These are phyloP conservation scores for Quillaja saponaria DNA, from an alignment of 306 rosid genomes.

Conservation along the genomic window DNA sequence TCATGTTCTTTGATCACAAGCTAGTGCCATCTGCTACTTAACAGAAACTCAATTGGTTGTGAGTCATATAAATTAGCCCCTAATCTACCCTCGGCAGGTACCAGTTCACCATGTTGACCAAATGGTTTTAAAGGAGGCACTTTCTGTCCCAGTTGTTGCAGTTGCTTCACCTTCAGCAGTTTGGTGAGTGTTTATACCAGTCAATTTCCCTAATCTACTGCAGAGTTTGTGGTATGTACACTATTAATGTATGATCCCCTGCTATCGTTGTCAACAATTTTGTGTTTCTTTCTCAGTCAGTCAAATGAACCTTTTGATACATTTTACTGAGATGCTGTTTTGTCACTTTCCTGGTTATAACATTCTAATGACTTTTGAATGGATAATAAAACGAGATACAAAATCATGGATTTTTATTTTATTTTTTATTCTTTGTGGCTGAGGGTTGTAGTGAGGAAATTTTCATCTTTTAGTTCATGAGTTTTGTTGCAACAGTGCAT, in stretches of 20 bases:
- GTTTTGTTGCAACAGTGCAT: constrained; percentile 61
- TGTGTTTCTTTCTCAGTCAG: neutral
- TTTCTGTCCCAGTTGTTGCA: constrained; percentile 76
- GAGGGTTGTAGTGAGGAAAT: neutral
- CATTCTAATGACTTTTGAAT: too few relatives aligned
- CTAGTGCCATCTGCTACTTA: neutral
- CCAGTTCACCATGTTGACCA: constrained; percentile 74
- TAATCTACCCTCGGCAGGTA: constrained; percentile 51
- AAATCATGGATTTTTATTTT: too few relatives aligned
- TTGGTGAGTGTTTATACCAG: constrained; percentile 42
- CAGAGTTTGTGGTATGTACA: neutral
- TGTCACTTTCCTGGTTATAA: too few relatives aligned
- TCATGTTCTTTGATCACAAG: constrained; percentile 15
- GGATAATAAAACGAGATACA: too few relatives aligned
- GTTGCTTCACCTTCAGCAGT: constrained; percentile 96
- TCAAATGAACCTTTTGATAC: constrained; percentile 1
- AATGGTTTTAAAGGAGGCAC: constrained; percentile 65
- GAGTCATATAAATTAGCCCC: too few relatives aligned
- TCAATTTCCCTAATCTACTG: neutral
- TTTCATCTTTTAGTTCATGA: constrained; percentile 31
- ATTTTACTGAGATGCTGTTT: too few relatives aligned
- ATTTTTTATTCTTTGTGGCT: constrained; percentile 10
- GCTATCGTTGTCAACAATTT: neutral
- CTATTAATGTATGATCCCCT: too few relatives aligned
- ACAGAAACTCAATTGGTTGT: constrained; percentile 1